Evolutionary conservation across 371 early-diverging fungal genomes (phyloP).

Genomic region (Syncephalastrum racemosum): DNA sequence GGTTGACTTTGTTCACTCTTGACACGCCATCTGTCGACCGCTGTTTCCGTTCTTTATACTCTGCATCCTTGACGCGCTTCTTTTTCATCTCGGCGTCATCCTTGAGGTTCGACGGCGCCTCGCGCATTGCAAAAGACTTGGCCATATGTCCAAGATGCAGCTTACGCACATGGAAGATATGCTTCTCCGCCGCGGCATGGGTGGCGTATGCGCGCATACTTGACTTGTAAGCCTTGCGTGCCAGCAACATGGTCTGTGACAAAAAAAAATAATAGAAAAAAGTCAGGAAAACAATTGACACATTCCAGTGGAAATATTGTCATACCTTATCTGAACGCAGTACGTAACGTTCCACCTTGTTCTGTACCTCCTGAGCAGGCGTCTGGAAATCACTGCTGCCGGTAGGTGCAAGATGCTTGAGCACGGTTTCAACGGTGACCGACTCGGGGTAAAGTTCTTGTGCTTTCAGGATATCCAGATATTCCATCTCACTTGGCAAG

Average conservation of each 20-base stretch:
- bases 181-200: slow-evolving; percentile 77
- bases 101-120: slow-evolving; percentile 74
- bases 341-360: slow-evolving; percentile 63
- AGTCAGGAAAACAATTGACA: too few species aligned
- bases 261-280: background rate
- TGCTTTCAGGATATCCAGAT: slow-evolving; percentile 72
- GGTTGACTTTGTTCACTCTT: slow-evolving; percentile 28
- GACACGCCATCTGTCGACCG: slow-evolving; percentile 42
- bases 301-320: background rate
- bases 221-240: slow-evolving; percentile 83
- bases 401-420: slow-evolving; percentile 40
- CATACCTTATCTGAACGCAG: slow-evolving; percentile 52
- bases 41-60: slow-evolving; percentile 31
- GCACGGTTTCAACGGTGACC: slow-evolving; percentile 48
- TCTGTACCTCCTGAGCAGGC: slow-evolving; percentile 65
- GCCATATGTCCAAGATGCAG: slow-evolving; percentile 96
- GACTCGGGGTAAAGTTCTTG: slow-evolving; percentile 61
- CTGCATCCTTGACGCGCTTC: slow-evolving; percentile 13
- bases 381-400: slow-evolving; percentile 39
- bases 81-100: slow-evolving; percentile 42
- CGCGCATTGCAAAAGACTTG: slow-evolving; percentile 92
- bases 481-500: slow-evolving; percentile 86
- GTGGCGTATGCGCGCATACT: slow-evolving; percentile 94
- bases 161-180: slow-evolving; percentile 89
- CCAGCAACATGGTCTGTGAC: slow-evolving; percentile 60